Conservation (phyloP, 768 basidiomycete species). For the Trametes coccinea region DNA sequence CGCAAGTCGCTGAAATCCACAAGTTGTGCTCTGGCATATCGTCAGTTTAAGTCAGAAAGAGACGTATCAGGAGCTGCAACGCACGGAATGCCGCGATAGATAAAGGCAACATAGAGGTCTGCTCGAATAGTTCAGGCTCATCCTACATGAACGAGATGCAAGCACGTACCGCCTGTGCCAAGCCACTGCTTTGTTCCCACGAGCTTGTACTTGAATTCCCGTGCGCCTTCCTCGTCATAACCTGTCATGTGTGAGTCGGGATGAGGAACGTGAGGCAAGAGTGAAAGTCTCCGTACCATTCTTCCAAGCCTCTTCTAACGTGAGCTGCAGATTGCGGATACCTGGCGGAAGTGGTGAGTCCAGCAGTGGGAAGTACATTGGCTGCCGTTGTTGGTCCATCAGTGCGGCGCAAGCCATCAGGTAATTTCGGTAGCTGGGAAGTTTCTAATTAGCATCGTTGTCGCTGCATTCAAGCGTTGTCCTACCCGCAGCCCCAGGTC, state of each 20-base stretch:
- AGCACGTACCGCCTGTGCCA: slow-evolving; percentile 65
- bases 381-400: slow-evolving; percentile 64
- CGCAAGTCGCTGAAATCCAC: slow-evolving; percentile 61
- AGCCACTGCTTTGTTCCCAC: slow-evolving; percentile 72
- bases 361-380: slow-evolving; percentile 61
- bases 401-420: slow-evolving; percentile 75
- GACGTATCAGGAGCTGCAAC: slow-evolving; percentile 26
- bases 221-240: slow-evolving; percentile 70
- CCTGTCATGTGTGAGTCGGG: slow-evolving; percentile 40
- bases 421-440: slow-evolving; percentile 75
- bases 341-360: slow-evolving; percentile 61
- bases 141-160: not conserved
- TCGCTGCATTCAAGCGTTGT: slow-evolving; percentile 4
- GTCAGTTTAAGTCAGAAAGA: not conserved
- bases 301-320: slow-evolving; percentile 84
- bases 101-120: slow-evolving; percentile 83
- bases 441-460: not conserved
- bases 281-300: slow-evolving; percentile 44
- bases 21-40: slow-evolving; percentile 49
- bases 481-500: slow-evolving; percentile 56
- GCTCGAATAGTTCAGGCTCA: slow-evolving; percentile 1
- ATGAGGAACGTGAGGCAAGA: not conserved
- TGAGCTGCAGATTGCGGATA: slow-evolving; percentile 69
- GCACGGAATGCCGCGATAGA: slow-evolving; percentile 80
- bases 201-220: slow-evolving; percentile 53